Base-by-base conservation (phyloP, 306 rosid genomes). In the Lathyrus oleraceus region DNA sequence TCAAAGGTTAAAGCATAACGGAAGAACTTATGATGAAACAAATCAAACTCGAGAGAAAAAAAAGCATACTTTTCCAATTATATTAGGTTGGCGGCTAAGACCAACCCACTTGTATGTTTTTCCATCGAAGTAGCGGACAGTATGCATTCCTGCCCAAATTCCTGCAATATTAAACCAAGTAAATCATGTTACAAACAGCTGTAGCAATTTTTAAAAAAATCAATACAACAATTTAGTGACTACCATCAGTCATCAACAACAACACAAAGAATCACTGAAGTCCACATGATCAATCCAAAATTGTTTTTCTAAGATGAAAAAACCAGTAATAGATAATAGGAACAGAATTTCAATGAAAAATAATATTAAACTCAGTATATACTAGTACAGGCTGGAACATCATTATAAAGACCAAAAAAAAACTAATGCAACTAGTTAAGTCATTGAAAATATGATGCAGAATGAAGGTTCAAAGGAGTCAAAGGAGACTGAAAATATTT, bases 71-170 rank as follows among this genome's bases (percentile, higher is more conserved):
- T 87, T 95, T 81, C 88, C 97, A 10, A 95, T 75, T 77, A 95
- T 95, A 81, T 83, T 91, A n/a, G 99, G 99, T 74, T 95, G 99
- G 53, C 90, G 96, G 76, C 99, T 95, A 66, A 95, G 85, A 82
- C 99, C 99, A 21, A 91, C 97, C 97, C 99, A 95, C 81, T 95
- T 95, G 80, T 95, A 95, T 38, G 99, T 95, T 85, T 89, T 91
- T 67, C 99, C 99, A 27, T 95, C 99, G 27, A 95, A 95, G 84
- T 95, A 91, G 67, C 97, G 81, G 60, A 95, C 99, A 42, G 97
- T 95, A 76, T 84, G 83, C 99, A 95, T 95, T 79, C 99, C 99
- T 30, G 99, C 99, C 99, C 99, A 95, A 64, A 95, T 95, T 72
- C 99, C 99, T 91, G 90, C 76, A 81, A 81, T 40, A 57, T 53